phyloP scores from a whole-genome alignment of 768 basidiomycete species.

The Pholiota conissans region DNA sequence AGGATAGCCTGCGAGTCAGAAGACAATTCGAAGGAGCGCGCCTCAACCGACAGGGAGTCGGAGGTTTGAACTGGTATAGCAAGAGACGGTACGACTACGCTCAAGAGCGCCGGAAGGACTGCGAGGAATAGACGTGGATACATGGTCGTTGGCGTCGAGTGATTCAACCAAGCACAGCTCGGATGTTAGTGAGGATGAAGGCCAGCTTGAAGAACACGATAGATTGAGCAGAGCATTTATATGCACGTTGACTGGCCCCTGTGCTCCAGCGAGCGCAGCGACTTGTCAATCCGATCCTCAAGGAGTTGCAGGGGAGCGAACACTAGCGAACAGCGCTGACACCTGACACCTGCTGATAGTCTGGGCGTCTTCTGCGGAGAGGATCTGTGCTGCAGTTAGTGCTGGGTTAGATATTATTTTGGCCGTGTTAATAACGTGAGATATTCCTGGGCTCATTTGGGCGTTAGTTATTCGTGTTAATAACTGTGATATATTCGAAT shows the following conservation, averaged over 20 bases:
- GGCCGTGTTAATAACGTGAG: too few relatives aligned
- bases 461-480: too few relatives aligned
- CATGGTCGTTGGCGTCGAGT: neutral
- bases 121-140: neutral
- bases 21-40: neutral
- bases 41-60: neutral
- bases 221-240: neutral
- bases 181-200: neutral
- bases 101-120: neutral
- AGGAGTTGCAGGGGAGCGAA: too few relatives aligned
- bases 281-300: too few relatives aligned
- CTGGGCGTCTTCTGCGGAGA: too few relatives aligned
- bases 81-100: neutral
- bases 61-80: neutral
- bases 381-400: too few relatives aligned
- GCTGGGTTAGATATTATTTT: too few relatives aligned
- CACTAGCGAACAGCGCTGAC: too few relatives aligned
- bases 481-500: too few relatives aligned
- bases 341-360: too few relatives aligned
- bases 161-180: neutral
- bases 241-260: neutral
- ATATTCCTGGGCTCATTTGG: too few relatives aligned
- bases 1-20: neutral
- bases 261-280: too few relatives aligned
- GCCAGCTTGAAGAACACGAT: neutral